Base-by-base conservation (phyloP, 176 grass and related monocot species). In the Phragmites australis region DNA sequence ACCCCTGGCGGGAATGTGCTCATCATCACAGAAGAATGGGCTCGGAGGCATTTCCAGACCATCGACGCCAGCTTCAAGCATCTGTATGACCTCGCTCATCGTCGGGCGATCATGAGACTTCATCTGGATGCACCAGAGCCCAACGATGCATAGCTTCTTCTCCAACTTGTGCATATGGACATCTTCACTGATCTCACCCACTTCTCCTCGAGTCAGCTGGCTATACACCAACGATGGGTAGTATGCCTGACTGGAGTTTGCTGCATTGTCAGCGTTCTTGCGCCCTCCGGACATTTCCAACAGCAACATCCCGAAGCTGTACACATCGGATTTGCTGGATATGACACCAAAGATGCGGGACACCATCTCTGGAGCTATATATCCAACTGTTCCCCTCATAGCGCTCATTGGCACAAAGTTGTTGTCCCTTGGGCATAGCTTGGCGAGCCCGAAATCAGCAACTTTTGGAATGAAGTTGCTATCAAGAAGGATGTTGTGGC, bases 401-500 rank as follows among this genome's bases (percentile, higher is more conserved):
- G 68, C 70, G 6, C 72, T 93, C 6, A 82, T 4, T 0, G 83
- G 63, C 42, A 89, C 69, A 14, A 87, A 61, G 39, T 71, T 87
- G 10, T 78, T n/a, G 6, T 63, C 76, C 81, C 56, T 93, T 6
- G 87, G 84, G 56, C 57, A 90, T 43, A 93, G 19, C 61, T 93
- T 93, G 26, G 87, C 91, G 0, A 93, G 80, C 2, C 91, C 84
- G 7, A 93, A 93, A 31, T 93, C 84, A 2, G 87, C 76, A 50
- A 90, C 39, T 82, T 93, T 87, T 0, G 84, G 91, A 19, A 6
- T 48, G 29, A 93, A 90, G 44, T 69, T 69, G 19, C 1, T 60
- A 2, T 87, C 87, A 1, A 89, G 46, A 48, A 92, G 79, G n/a
- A 87, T 89, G 55, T 89, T 92, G 18, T 0, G 90, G 90, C 23